These are phyloP conservation scores for Cladosporium austrohemisphaericum DNA, from an alignment of 2,329 filamentous ascomycete genomes.

Conservation along the genomic window DNA sequence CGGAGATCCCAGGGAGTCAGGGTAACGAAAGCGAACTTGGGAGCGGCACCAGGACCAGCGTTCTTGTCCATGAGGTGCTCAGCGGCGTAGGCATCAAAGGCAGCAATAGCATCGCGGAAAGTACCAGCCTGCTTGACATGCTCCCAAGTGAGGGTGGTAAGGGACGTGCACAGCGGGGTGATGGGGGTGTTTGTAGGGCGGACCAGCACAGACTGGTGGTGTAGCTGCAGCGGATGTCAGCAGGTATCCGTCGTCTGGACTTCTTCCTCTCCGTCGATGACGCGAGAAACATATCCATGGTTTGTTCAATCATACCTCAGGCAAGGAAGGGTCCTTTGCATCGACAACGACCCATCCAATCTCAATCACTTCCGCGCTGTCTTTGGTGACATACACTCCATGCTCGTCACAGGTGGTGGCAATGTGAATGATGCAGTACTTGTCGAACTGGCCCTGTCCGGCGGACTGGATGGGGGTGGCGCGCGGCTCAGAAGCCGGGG, in stretches of 20 bases:
- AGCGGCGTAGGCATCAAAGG: slow-evolving; percentile 88
- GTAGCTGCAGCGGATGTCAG: slow-evolving; percentile 57
- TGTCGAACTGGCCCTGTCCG: slow-evolving; percentile 58
- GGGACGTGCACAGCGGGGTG: slow-evolving; percentile 93
- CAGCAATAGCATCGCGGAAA: slow-evolving; percentile 93
- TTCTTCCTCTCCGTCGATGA: background rate
- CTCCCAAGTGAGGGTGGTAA: slow-evolving; percentile 98
- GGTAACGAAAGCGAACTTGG: slow-evolving; percentile 94
- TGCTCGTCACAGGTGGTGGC: slow-evolving; percentile 99
- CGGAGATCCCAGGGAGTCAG: slow-evolving; percentile 98
- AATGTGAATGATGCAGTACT: slow-evolving; percentile 97
- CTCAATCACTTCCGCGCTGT: slow-evolving; percentile 98
- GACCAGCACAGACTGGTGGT: slow-evolving; percentile 92
- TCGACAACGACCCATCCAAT: slow-evolving; percentile 83
- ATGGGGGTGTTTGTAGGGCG: slow-evolving; percentile 99
- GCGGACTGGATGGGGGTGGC: slow-evolving; percentile 32
- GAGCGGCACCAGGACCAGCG: slow-evolving; percentile 44
- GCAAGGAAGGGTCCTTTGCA: slow-evolving; percentile 30
- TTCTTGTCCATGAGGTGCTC: slow-evolving; percentile 89
- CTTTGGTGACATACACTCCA: slow-evolving; percentile 98
- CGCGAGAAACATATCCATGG: slow-evolving; percentile 1
- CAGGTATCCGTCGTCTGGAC: slow-evolving; percentile 3
- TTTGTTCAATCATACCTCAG: slow-evolving; percentile 28
- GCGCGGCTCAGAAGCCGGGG: slow-evolving; percentile 18
- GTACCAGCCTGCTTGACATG: slow-evolving; percentile 96